Conservation (phyloP, 1,284 basidiomycete genomes). For the Papiliotrema fonsecae region DNA sequence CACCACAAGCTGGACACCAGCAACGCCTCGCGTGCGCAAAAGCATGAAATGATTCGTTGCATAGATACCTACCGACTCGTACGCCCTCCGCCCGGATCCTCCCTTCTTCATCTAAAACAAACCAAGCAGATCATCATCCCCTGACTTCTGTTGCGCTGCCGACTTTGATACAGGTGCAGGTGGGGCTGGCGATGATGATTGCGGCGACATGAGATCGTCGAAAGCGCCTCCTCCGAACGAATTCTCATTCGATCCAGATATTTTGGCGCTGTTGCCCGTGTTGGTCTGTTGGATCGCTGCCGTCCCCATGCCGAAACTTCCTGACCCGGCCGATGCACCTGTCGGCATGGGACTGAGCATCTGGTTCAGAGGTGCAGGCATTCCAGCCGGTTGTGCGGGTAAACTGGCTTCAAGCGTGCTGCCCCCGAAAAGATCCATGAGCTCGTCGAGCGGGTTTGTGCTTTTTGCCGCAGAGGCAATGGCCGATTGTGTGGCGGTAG, state of each 20-base stretch:
- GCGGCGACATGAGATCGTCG: conserved; percentile 15
- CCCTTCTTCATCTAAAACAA: conserved; percentile 36
- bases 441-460: conserved; percentile 80
- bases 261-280: too few species aligned
- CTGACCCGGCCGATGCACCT: background rate
- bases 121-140: conserved; percentile 45
- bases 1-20: too few species aligned
- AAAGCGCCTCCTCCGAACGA: conserved; percentile 2
- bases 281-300: background rate
- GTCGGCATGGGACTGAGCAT: background rate
- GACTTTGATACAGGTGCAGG: conserved; percentile 4
- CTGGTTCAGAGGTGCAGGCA: conserved; percentile 10
- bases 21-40: too few species aligned
- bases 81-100: too few species aligned
- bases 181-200: conserved; percentile 4
- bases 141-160: conserved; percentile 7
- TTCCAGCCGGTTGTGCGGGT: conserved; percentile 17
- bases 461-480: conserved; percentile 42
- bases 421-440: conserved; percentile 78
- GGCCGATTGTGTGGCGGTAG: conserved; percentile 24
- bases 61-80: too few species aligned
- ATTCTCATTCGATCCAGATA: too few species aligned
- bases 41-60: too few species aligned
- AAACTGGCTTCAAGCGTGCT: conserved; percentile 44
- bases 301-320: background rate